Evolutionary conservation across 2,329 filamentous ascomycete species (phyloP).

Genomic region (Apiospora arundinis): DNA sequence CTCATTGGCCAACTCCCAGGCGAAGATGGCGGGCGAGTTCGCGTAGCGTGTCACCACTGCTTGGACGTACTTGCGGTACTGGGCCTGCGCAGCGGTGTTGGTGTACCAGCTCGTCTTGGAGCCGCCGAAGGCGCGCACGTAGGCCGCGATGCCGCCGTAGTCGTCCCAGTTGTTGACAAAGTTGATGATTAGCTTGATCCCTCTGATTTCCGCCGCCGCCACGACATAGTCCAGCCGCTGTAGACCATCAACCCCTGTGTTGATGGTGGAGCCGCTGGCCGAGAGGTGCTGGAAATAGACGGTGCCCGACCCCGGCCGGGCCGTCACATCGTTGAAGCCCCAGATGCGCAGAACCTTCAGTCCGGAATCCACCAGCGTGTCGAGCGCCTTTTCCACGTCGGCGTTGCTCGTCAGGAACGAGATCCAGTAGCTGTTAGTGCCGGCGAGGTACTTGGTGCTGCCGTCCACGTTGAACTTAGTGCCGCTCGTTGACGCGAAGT

Average conservation of each 20-base stretch:
- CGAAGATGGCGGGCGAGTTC: constrained; percentile 54
- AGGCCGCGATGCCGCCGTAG: constrained; percentile 70
- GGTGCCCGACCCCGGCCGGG: constrained; percentile 41
- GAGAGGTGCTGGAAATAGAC: constrained; percentile 63
- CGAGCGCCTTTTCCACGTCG: constrained; percentile 60
- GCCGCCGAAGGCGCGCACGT: constrained; percentile 63
- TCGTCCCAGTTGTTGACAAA: constrained; percentile 75
- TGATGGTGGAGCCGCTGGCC: constrained; percentile 60
- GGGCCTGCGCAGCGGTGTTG: constrained; percentile 55
- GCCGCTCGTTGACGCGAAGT: constrained; percentile 35
- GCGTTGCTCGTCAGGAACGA: constrained; percentile 55
- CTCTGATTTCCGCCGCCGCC: constrained; percentile 60
- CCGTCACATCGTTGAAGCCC: constrained; percentile 67
- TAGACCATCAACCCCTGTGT: constrained; percentile 67
- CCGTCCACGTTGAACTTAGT: constrained; percentile 49
- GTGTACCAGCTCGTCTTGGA: constrained; percentile 63
- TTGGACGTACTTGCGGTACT: constrained; percentile 60
- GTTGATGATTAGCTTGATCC: constrained; percentile 68
- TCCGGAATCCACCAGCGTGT: constrained; percentile 55
- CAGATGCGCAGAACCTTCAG: constrained; percentile 65
- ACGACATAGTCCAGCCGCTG: constrained; percentile 71
- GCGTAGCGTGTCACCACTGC: constrained; percentile 56
- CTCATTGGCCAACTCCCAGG: constrained; percentile 62
- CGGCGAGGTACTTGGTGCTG: constrained; percentile 52
- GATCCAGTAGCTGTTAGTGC: constrained; percentile 62